Conservation (phyloP, 805 yeast species). For the Torulaspora microellipsoides region DNA sequence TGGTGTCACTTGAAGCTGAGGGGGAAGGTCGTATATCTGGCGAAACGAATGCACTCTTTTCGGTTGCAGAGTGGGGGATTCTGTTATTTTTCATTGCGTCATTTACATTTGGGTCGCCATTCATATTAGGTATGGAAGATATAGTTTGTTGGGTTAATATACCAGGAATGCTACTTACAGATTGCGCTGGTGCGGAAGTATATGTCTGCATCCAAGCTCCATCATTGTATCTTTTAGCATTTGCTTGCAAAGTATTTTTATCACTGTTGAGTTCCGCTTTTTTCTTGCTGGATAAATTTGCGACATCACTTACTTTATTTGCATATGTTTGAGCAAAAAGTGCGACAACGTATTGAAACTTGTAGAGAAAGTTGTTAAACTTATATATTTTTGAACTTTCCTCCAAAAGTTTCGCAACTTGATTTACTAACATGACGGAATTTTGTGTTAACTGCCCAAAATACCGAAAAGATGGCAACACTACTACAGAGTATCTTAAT, state of each 20-base stretch:
- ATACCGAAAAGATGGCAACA: constrained; percentile 45
- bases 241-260: neutral
- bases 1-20: constrained; percentile 35
- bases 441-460: constrained; percentile 45
- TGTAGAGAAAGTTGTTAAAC: constrained; percentile 48
- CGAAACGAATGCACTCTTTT: constrained; percentile 30
- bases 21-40: constrained; percentile 41
- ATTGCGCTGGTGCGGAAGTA: neutral
- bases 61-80: constrained; percentile 4
- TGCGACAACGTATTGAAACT: constrained; percentile 51
- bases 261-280: neutral
- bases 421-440: constrained; percentile 34
- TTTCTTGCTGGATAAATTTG: neutral
- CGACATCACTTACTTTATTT: constrained; percentile 41
- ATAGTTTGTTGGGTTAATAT: neutral
- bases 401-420: constrained; percentile 25
- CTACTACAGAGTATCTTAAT: constrained; percentile 49
- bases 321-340: constrained; percentile 59
- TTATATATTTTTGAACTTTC: constrained; percentile 35
- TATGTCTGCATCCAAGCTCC: neutral
- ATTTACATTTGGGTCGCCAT: neutral
- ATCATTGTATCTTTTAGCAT: neutral
- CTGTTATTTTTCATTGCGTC: neutral
- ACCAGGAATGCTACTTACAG: neutral
- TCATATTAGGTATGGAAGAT: neutral